These are phyloP conservation scores for Chaetothyriales sp. DNA, from an alignment of 2,329 filamentous ascomycete species.

Conservation along the genomic window DNA sequence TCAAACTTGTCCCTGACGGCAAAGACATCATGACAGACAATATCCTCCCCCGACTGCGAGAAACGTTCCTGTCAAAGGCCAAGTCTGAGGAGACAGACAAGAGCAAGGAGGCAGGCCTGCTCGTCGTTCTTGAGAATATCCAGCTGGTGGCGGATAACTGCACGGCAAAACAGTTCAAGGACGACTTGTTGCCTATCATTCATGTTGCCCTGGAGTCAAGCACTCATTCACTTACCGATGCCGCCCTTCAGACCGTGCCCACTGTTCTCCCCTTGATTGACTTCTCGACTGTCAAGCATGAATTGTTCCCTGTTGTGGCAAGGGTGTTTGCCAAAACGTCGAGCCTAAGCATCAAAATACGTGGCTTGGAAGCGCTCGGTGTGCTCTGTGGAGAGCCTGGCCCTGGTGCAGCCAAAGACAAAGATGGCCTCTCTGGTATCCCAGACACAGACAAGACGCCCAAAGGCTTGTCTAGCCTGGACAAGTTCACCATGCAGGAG, in stretches of 20 bases:
- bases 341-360: conserved; percentile 86
- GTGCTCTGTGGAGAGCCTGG: conserved; percentile 69
- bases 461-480: conserved; percentile 58
- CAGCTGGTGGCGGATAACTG: conserved; percentile 62
- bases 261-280: conserved; percentile 76
- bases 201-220: conserved; percentile 71
- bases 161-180: conserved; percentile 84
- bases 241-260: conserved; percentile 62
- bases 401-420: conserved; percentile 25
- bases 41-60: conserved; percentile 69
- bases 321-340: conserved; percentile 83
- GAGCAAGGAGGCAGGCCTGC: conserved; percentile 72
- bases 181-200: conserved; percentile 80
- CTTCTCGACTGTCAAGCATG: conserved; percentile 93
- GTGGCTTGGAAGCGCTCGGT: conserved; percentile 76
- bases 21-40: conserved; percentile 69
- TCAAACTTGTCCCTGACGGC: conserved; percentile 61
- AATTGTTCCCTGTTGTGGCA: conserved; percentile 85
- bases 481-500: conserved; percentile 97
- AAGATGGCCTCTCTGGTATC: conserved; percentile 66
- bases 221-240: conserved; percentile 78
- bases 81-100: conserved; percentile 57
- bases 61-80: conserved; percentile 55
- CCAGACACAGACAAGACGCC: conserved; percentile 30
- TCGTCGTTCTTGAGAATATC: conserved; percentile 80